Evolutionary conservation across 1,284 basidiomycete genomes (phyloP), one percentile per base, ranked within the genome.

Genomic region (Puccinia novopanici): DNA sequence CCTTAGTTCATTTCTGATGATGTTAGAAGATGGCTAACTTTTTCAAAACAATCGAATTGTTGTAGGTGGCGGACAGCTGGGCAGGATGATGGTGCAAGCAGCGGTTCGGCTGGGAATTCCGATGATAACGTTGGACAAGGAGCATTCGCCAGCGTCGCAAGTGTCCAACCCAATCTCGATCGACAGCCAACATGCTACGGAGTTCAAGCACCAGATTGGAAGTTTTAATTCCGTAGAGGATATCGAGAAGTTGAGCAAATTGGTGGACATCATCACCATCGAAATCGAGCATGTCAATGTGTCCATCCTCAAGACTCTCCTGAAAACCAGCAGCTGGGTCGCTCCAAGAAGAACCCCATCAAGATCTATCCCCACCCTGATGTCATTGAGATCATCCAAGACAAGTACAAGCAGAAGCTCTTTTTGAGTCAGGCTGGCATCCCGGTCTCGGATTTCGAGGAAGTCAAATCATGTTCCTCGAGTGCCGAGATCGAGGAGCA

Each of bases 201-300:
- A 82, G 5, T 81, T 84, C 24, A 84, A 84, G 15, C 97, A 99
- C 85, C 88, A 95, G 84, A 92, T 98, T 84, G 96, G 96, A 71
- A 91, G 93, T 12, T 99, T 98, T 87, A 88, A 92, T 50, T 92
- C 95, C 84, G 89, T 92, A 3, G 87, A 87, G 30, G 92, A 93
- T 86, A 98, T 99, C 84, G 88, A 88, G 65, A 89, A 92, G 83
- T 90, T 99, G 24, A 94, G 94, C 0, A 83, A 86, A 27, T 90
- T 91, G 85, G 94, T 93, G 54, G 93, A 98, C 84, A 88, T 99
- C 55, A 88, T 99, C 77, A 99, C 97, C 0, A 91, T 97, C 75
- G 96, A 99, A 87, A 99, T 99, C 70, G 96, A 99, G 87, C 96
- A 99, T 84, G 95, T 99, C 80, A 91, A 97, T 84, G 93, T 90